Conservation (phyloP, 208 protist species). For the Porcisia hertigi region DNA sequence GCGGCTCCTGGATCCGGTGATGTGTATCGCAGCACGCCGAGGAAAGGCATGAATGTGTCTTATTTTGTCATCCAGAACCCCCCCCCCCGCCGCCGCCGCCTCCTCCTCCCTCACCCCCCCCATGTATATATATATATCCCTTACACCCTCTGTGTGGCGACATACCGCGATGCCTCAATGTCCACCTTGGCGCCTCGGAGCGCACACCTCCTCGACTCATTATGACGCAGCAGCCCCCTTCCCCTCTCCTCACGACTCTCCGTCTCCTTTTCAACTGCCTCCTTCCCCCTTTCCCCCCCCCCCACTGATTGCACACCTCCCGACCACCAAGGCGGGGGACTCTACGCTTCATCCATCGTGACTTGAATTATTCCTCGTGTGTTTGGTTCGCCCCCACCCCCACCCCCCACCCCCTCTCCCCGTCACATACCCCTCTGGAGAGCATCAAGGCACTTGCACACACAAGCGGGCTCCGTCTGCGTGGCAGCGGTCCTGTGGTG, state of each 20-base stretch:
- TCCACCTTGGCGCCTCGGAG: too few species aligned
- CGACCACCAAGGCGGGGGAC: not conserved
- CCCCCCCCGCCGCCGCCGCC: not conserved
- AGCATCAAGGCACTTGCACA: not conserved
- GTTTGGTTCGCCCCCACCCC: too few species aligned
- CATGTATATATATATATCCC: too few species aligned
- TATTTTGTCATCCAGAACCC: too few species aligned
- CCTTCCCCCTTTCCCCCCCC: not conserved
- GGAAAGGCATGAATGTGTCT: not conserved
- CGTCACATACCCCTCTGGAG: not conserved
- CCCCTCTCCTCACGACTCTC: too few species aligned
- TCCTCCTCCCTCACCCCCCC: not conserved
- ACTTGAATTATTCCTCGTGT: not conserved
- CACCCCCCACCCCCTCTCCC: too few species aligned
- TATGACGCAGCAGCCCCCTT: too few species aligned
- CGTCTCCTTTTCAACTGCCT: too few species aligned
- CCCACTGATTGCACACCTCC: not conserved
- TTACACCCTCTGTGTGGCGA: too few species aligned
- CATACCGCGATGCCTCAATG: too few species aligned
- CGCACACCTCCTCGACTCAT: too few species aligned
- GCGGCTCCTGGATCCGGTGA: not conserved
- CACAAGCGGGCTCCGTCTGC: not conserved
- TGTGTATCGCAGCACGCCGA: not conserved
- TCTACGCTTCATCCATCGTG: not conserved
- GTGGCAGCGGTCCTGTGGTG: not conserved